Evolutionary conservation across 805 yeast species (phyloP).

Genomic region (Cyberlindnera samutprakarnensis): DNA sequence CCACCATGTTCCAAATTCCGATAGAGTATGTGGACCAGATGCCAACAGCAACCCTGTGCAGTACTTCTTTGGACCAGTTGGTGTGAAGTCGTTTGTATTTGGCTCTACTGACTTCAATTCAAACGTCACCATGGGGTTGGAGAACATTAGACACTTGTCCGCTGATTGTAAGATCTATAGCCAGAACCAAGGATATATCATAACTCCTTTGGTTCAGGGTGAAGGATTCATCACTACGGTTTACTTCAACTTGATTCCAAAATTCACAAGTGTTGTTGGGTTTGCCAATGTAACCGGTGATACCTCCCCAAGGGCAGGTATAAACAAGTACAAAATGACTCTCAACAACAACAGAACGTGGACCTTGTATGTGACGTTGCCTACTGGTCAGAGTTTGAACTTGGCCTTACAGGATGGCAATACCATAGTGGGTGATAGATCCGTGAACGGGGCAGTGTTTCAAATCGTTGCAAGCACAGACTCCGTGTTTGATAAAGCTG

Average conservation of each 20-base stretch:
- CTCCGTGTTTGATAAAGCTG: constrained; percentile 46
- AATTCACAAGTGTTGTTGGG: constrained; percentile 58
- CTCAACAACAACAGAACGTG: constrained; percentile 53
- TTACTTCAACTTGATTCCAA: constrained; percentile 46
- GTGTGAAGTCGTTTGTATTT: constrained; percentile 51
- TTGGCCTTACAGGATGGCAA: constrained; percentile 25
- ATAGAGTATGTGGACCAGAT: constrained; percentile 66
- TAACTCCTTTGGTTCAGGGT: constrained; percentile 69
- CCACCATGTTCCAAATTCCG: constrained; percentile 50
- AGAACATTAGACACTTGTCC: constrained; percentile 27
- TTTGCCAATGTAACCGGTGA: constrained; percentile 39
- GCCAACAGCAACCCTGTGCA: constrained; percentile 43
- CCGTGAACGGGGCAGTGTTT: constrained; percentile 43
- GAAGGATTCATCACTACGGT: constrained; percentile 72
- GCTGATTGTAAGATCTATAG: constrained; percentile 23
- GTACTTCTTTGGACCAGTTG: constrained; percentile 62
- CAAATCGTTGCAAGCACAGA: constrained; percentile 55
- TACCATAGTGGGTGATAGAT: constrained; percentile 35
- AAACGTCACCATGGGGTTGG: constrained; percentile 21
- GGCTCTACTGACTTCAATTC: constrained; percentile 36
- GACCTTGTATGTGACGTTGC: constrained; percentile 56
- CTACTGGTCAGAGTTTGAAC: constrained; percentile 29
- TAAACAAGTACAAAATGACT: constrained; percentile 46
- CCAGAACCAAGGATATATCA: constrained; percentile 31
- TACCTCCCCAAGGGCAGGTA: constrained; percentile 30